Base-by-base conservation (phyloP, 208 protist genomes). In the Porcisia deanei region DNA sequence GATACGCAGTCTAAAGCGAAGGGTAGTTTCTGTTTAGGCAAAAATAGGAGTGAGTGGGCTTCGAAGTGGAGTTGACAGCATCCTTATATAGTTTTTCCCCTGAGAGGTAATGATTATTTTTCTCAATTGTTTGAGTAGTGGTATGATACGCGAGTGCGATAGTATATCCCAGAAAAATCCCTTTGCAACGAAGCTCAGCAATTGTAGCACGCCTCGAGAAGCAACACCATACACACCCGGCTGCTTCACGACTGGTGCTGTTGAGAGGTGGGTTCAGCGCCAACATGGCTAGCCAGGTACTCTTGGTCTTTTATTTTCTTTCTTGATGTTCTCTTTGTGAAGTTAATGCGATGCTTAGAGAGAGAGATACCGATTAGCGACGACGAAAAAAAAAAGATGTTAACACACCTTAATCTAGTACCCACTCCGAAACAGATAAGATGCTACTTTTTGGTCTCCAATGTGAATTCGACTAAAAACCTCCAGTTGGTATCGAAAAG, bases 11-110 rank as follows among this genome's bases (percentile, higher is more conserved):
- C 63, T 53, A 47, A 14, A 81, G 54, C 47, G 18, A 61, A 53
- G 54, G 37, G 37, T 39, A 72, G 37, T 64, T 76, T 76, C 43
- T 53, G 25, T 65, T 64, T 49, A 73, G 69, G 77, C 71, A 71
- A 83, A 80, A 74, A 67, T 30, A 34, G 70, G 41, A 30, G 30
- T 30, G 47, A 16, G n/a, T 34, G 63, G 25, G 1, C 8, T 6
- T 65, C 22, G 25, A n/a, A 30, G 18, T 34, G 16, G 9, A 49
- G 25, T 30, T 7, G 1, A 67, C n/a, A 49, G 39, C 7, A 67
- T 52, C 10, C 10, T 52, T 12, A 52, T 52, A 14, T 14, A 14
- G 4, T 34, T 22, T 18, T 1, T 67, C 25, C 30, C n/a, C 16
- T 43, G 18, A 16, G 22, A 30, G 41, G 39, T 30, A 43, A 16